Base-by-base conservation (phyloP, 1,139 yeast species). In the Suzukiozyma palmioleophila region DNA sequence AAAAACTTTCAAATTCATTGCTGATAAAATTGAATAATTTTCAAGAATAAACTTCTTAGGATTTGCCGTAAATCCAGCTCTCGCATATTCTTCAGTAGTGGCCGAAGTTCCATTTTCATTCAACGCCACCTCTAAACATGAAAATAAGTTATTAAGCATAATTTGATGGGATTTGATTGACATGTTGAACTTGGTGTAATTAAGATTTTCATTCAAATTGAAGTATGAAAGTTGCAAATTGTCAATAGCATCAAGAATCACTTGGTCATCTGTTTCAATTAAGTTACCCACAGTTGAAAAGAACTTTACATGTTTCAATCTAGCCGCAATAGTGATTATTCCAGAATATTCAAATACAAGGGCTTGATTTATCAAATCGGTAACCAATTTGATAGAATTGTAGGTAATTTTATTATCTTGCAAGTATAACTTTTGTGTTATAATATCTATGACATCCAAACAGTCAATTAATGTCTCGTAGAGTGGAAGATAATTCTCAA, bases 1-100 rank as follows among this genome's bases (percentile, higher is more conserved):
- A 52, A 77, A 76, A 37, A 74, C 66, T 51, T 72, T 65, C 43
- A 77, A 60, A 51, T 77, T 79, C 66, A 77, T 66, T 10, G 79
- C 69, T 41, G 66, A 55, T 47, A 69, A 58, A 39, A 70, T 51
- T 36, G 70, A 48, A 50, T 70, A 73, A 44, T 70, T 66, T 14
- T 66, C 69, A 12, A 63, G 59, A 6, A 74, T 69, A 48, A 66
- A 73, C 30, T 63, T 57, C 33, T 59, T 53, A 1, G 79, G 77
- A 44, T 69, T 61, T 14, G 64, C 66, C 7, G 77, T 66, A 45
- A 74, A 72, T 3, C 78, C 78, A 10, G 77, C 73, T 46, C 65
- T 69, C 22, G 64, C 50, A 44, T 67, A 73, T 46, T 73, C 76
- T 38, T 70, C 73, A 5, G 66, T 51, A n/a, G 73, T 61, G 8